Evolutionary conservation across 768 basidiomycete genomes (phyloP).

Genomic region (Boletellus ananas): DNA sequence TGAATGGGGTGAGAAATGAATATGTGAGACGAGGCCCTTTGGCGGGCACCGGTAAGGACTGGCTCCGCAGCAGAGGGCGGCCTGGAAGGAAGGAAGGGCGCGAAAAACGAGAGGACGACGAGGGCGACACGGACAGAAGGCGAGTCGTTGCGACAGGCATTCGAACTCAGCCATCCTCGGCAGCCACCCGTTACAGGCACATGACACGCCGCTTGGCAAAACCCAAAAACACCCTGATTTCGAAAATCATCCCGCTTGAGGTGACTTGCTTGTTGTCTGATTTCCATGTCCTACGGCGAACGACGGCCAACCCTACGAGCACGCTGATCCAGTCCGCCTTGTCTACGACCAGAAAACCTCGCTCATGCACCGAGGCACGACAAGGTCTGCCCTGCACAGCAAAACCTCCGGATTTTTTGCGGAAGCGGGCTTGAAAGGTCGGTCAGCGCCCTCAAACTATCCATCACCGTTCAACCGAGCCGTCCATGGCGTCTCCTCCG

Average conservation of each 20-base stretch:
- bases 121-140: conserved; percentile 8
- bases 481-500: too few species aligned
- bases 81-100: conserved; percentile 16
- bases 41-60: conserved; percentile 18
- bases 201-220: too few species aligned
- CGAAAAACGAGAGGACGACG: conserved; percentile 13
- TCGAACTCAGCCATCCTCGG: conserved; percentile 23
- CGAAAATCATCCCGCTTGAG: not conserved
- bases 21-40: conserved; percentile 2
- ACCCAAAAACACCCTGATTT: too few species aligned
- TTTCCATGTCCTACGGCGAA: not conserved
- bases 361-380: too few species aligned
- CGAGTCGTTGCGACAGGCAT: conserved; percentile 5
- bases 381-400: too few species aligned
- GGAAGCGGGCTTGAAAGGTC: too few species aligned
- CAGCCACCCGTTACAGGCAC: not conserved
- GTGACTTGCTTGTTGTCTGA: not conserved
- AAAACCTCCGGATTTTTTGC: too few species aligned
- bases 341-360: not conserved
- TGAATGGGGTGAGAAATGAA: conserved; percentile 4
- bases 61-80: conserved; percentile 27
- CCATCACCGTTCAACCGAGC: too few species aligned
- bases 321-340: not conserved
- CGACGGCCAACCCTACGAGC: not conserved
- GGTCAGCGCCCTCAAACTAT: too few species aligned